phyloP scores from a whole-genome alignment of 208 protist genomes.

The Acanthamoeba lenticulata region DNA sequence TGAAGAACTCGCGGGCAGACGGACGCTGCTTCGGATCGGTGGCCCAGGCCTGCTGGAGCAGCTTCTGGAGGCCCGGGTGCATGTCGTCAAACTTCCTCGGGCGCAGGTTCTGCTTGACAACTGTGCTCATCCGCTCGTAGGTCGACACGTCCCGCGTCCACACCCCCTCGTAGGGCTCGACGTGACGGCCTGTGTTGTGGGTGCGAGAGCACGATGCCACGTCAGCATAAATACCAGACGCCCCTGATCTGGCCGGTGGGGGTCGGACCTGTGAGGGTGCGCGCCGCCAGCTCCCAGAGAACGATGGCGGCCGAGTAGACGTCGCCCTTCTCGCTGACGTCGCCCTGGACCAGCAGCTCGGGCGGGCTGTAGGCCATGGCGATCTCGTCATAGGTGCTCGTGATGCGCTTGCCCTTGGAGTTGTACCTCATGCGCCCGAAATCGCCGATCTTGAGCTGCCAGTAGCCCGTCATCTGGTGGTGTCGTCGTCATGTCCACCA shows the following conservation, averaged over 20 bases:
- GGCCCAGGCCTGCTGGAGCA: background rate
- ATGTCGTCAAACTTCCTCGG: background rate
- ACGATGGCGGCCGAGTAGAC: conserved; percentile 23
- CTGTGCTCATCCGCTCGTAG: background rate
- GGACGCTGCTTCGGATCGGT: background rate
- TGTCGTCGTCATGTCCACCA: background rate
- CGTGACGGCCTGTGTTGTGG: background rate
- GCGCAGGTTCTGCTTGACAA: background rate
- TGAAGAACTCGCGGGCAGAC: background rate
- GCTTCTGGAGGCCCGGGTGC: background rate
- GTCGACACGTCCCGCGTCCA: background rate
- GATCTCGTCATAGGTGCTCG: background rate
- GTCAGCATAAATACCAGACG: background rate
- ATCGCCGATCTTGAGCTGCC: conserved; percentile 20
- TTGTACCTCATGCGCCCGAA: conserved; percentile 10
- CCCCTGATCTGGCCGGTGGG: too few species aligned
- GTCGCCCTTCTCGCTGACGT: background rate
- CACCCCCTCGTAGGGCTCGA: background rate
- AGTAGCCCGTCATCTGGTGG: background rate
- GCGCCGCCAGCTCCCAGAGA: background rate
- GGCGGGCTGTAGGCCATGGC: conserved; percentile 23
- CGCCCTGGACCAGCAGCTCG: background rate
- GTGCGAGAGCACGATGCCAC: background rate
- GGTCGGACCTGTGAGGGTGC: background rate
- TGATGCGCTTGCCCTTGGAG: background rate